Evolutionary conservation across 164 flowering plant genomes (phyloP).

Genomic region (Macadamia tetraphylla): DNA sequence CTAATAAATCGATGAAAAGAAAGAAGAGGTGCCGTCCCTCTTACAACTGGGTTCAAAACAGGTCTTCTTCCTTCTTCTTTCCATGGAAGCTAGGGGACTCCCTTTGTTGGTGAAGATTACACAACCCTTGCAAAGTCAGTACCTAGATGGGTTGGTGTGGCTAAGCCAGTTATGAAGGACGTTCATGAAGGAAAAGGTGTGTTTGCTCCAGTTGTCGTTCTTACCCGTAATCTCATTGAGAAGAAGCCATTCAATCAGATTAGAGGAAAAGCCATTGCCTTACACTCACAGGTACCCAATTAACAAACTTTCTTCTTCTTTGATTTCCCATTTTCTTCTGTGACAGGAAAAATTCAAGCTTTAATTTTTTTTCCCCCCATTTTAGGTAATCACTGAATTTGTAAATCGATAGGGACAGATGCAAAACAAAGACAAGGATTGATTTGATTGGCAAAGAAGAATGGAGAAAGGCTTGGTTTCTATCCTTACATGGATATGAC

Average conservation of each 20-base stretch:
- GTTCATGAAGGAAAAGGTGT: conserved; percentile 91
- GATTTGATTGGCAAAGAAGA: conserved; percentile 17
- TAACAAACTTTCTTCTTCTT: too few relatives aligned
- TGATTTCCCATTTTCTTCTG: too few relatives aligned
- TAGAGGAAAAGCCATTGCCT: conserved; percentile 91
- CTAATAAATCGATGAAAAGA: too few relatives aligned
- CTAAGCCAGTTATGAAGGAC: conserved; percentile 70
- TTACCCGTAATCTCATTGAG: conserved; percentile 63
- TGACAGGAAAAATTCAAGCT: too few relatives aligned
- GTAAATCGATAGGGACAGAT: conserved; percentile 92
- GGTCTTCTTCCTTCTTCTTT: conserved; percentile 40
- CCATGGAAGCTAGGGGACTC: conserved; percentile 53
- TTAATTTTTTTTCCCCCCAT: too few relatives aligned
- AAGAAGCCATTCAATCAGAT: conserved; percentile 90
- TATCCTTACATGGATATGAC: too few relatives aligned
- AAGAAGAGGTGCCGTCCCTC: too few relatives aligned
- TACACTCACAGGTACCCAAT: conserved; percentile 80
- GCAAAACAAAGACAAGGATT: conserved; percentile 88
- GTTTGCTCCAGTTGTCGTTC: conserved; percentile 73
- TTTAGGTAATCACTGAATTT: conserved; percentile 87
- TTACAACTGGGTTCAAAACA: conserved; percentile 37
- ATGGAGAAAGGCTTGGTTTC: too few relatives aligned
- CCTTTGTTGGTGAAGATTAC: conserved; percentile 54
- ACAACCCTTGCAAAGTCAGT: conserved; percentile 24
- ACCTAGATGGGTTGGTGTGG: conserved; percentile 33